Evolutionary conservation across 441 rosid species (phyloP).

Genomic region (Croton laevigatus): DNA sequence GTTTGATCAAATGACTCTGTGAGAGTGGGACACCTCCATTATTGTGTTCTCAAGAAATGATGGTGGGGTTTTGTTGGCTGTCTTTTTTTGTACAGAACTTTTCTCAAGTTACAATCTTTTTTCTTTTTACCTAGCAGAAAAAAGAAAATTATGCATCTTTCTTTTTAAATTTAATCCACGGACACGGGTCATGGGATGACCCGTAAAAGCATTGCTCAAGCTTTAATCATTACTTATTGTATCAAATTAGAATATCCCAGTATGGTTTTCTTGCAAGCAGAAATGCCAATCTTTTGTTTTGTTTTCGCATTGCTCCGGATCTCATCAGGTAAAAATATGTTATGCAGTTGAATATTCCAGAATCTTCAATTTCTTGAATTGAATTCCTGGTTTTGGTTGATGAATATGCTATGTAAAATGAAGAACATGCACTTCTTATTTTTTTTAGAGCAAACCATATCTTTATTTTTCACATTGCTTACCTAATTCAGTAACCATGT

Average conservation of each 20-base stretch:
- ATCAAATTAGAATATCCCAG: background rate
- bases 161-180: slow-evolving; percentile 13
- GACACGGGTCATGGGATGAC: background rate
- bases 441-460: background rate
- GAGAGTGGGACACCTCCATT: slow-evolving; percentile 25
- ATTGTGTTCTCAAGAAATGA: slow-evolving; percentile 35
- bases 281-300: background rate
- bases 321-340: no score
- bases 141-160: background rate
- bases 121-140: slow-evolving; percentile 20
- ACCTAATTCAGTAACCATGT: no score
- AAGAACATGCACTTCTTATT: background rate
- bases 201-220: background rate
- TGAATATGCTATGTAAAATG: background rate
- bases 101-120: slow-evolving; percentile 18
- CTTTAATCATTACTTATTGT: background rate
- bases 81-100: slow-evolving; percentile 26
- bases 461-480: background rate
- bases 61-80: slow-evolving; percentile 38
- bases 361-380: background rate
- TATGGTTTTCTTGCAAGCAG: slow-evolving; percentile 1
- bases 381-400: background rate
- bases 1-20: background rate
- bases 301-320: background rate
- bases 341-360: background rate